phyloP scores from a whole-genome alignment of 352 stramenopile species.

The Pythium guiyangense region DNA sequence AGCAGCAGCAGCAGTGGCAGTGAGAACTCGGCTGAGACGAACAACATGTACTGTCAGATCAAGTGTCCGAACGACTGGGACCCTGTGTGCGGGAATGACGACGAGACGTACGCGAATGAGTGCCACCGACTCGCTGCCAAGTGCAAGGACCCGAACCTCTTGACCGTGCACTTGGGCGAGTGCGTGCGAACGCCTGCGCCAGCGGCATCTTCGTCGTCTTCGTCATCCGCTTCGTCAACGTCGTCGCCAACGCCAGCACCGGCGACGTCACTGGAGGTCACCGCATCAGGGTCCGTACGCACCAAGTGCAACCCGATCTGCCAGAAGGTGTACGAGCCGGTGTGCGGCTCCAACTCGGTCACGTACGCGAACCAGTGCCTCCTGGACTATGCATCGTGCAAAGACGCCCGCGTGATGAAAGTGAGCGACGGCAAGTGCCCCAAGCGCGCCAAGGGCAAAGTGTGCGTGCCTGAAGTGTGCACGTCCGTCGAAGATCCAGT shows the following conservation, averaged over 20 bases:
- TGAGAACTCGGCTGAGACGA: too few species aligned
- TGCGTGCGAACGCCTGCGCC: conserved; percentile 11
- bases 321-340: conserved; percentile 29
- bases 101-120: conserved; percentile 28
- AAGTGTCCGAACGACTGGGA: conserved; percentile 6
- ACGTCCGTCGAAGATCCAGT: conserved; percentile 21
- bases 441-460: conserved; percentile 14
- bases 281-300: background rate
- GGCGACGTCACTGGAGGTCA: conserved; percentile 4
- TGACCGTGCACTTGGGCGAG: conserved; percentile 32
- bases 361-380: conserved; percentile 67
- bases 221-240: conserved; percentile 13
- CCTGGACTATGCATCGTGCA: conserved; percentile 40
- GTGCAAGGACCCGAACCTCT: conserved; percentile 34
- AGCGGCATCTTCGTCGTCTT: too few species aligned
- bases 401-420: conserved; percentile 26
- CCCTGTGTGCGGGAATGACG: conserved; percentile 8
- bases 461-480: conserved; percentile 39
- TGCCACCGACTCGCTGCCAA: conserved; percentile 42
- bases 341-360: conserved; percentile 58
- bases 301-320: conserved; percentile 49
- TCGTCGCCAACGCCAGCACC: conserved; percentile 4
- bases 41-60: conserved; percentile 3
- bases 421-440: conserved; percentile 40
- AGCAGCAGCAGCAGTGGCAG: background rate